Evolutionary conservation across 1,139 yeast species (phyloP).

Genomic region (Debaryomyces sp.): DNA sequence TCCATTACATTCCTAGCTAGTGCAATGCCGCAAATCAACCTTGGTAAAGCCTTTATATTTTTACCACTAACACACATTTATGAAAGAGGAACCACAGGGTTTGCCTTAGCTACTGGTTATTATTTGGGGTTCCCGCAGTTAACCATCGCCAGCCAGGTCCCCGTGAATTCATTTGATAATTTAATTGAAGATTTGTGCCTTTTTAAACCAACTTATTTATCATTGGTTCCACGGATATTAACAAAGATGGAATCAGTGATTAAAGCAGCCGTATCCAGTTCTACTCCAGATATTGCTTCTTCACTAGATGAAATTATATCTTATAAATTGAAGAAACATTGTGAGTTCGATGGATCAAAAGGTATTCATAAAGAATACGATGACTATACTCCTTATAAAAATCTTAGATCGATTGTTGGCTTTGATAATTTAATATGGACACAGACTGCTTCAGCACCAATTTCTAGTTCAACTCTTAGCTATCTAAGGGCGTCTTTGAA

Average conservation of each 20-base stretch:
- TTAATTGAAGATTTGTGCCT: constrained; percentile 32
- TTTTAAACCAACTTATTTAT: constrained; percentile 35
- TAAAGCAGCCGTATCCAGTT: constrained; percentile 33
- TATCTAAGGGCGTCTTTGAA: constrained; percentile 37
- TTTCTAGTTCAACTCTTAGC: constrained; percentile 32
- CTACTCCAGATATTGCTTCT: constrained; percentile 18
- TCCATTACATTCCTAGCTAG: constrained; percentile 34
- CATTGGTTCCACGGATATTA: constrained; percentile 37
- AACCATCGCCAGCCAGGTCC: constrained; percentile 15
- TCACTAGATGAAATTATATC: constrained; percentile 21
- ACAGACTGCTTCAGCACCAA: constrained; percentile 41
- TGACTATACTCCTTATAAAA: constrained; percentile 11
- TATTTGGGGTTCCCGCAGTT: constrained; percentile 45
- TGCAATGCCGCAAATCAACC: constrained; percentile 17
- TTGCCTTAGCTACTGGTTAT: constrained; percentile 37
- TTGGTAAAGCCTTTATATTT: constrained; percentile 24
- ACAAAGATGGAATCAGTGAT: constrained; percentile 41
- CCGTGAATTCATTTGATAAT: constrained; percentile 16
- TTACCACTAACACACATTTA: constrained; percentile 42
- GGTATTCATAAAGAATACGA: constrained; percentile 26
- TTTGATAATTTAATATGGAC: constrained; percentile 28
- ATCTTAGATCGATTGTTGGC: constrained; percentile 24
- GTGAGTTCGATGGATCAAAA: constrained; percentile 25
- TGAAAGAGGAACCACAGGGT: constrained; percentile 36
- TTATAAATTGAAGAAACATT: constrained; percentile 29